A percentile compares a stretch with the other conserved stretches of the same genome.
These are phyloP conservation scores for Sphaerulina populicola DNA, from an alignment of 2,329 filamentous ascomycete genomes.

Conservation along the genomic window DNA sequence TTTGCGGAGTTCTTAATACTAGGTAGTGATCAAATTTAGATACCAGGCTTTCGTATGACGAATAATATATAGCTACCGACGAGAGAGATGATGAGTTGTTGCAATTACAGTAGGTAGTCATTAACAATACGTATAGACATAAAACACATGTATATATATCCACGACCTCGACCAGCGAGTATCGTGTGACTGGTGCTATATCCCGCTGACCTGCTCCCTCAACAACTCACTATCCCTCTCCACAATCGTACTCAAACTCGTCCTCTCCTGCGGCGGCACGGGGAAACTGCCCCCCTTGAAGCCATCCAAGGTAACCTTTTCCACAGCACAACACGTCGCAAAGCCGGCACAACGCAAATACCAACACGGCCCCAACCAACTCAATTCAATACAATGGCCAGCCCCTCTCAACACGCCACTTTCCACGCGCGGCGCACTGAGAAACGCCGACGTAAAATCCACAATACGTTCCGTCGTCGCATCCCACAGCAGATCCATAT, in stretches of 20 bases:
- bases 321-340: constrained; percentile 10
- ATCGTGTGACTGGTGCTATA: too few species aligned
- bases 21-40: too few species aligned
- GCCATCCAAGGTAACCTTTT: constrained; percentile 5
- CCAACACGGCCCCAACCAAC: constrained; percentile 12
- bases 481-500: constrained; percentile 10
- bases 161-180: too few species aligned
- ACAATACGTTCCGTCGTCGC: constrained; percentile 1
- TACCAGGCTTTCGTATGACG: too few species aligned
- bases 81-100: too few species aligned
- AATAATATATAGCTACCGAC: too few species aligned
- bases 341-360: constrained; percentile 12
- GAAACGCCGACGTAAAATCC: constrained; percentile 8
- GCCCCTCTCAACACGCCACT: constrained; percentile 10
- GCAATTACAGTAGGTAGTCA: too few species aligned
- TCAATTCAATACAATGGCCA: constrained; percentile 11
- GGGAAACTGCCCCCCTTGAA: constrained; percentile 1
- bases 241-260: constrained; percentile 2
- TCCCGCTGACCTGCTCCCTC: neutral
- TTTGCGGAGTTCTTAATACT: too few species aligned
- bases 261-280: constrained; percentile 2
- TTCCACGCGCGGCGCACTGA: constrained; percentile 8
- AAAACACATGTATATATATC: too few species aligned
- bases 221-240: constrained; percentile 1
- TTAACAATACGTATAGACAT: too few species aligned